Conservation (phyloP, 306 rosid species). For the Arachis hypogaea region DNA sequence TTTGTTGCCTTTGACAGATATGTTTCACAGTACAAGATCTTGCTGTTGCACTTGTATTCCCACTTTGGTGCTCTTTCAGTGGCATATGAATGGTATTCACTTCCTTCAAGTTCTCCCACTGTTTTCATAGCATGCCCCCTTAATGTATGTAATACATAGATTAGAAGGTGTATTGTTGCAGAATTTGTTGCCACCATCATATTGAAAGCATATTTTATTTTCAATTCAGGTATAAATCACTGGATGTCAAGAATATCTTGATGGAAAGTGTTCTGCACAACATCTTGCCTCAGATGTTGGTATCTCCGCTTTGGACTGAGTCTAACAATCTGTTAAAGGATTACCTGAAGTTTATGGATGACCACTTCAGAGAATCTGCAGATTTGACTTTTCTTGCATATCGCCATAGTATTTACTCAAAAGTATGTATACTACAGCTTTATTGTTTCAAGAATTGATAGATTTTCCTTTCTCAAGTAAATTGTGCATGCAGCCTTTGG, state of each 20-base stretch:
- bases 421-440: conserved; percentile 53
- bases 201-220: conserved; percentile 30
- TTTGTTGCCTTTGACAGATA: conserved; percentile 58
- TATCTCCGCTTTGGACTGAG: conserved; percentile 85
- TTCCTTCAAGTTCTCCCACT: conserved; percentile 9
- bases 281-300: conserved; percentile 89
- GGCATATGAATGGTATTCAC: conserved; percentile 77
- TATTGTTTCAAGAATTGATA: conserved; percentile 18
- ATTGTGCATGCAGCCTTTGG: conserved; percentile 26
- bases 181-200: conserved; percentile 20
- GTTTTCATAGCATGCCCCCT: neutral
- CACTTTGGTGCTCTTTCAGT: conserved; percentile 77
- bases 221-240: conserved; percentile 75
- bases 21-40: conserved; percentile 78
- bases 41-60: conserved; percentile 78
- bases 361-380: conserved; percentile 95
- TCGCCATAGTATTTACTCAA: conserved; percentile 92
- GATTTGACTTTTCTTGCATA: conserved; percentile 94
- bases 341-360: conserved; percentile 96
- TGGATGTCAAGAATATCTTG: conserved; percentile 92
- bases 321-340: conserved; percentile 71
- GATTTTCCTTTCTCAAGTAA: conserved; percentile 32
- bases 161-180: neutral
- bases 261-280: conserved; percentile 89
- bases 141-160: conserved; percentile 8